These are phyloP conservation scores for Russula sp. DNA, from an alignment of 768 basidiomycete genomes.

Conservation along the genomic window DNA sequence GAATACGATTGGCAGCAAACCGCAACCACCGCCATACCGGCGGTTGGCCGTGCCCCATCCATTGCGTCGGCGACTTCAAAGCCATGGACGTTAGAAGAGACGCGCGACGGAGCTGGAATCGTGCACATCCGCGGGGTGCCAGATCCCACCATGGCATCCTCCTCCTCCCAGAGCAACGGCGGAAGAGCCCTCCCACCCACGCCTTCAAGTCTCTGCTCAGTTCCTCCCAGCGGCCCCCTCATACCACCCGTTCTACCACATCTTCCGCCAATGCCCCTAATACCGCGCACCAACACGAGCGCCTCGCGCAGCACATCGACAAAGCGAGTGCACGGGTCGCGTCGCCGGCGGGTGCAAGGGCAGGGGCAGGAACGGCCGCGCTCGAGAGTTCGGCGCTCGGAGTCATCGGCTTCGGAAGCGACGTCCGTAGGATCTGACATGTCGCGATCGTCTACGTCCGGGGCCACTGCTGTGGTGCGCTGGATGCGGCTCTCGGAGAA, in stretches of 20 bases:
- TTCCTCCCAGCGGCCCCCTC: background rate
- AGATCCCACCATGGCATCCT: background rate
- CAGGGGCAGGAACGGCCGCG: background rate
- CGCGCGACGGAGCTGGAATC: slow-evolving; percentile 39
- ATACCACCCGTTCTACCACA: slow-evolving; percentile 16
- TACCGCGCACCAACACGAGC: slow-evolving; percentile 8
- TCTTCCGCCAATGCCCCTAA: background rate
- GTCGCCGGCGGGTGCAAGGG: background rate
- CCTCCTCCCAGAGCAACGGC: background rate
- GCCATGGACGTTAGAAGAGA: slow-evolving; percentile 44
- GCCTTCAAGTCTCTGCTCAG: background rate
- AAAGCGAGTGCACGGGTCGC: slow-evolving; percentile 14
- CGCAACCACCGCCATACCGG: background rate
- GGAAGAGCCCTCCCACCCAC: background rate
- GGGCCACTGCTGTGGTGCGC: slow-evolving; percentile 4
- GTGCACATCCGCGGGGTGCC: slow-evolving; percentile 39
- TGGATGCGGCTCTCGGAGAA: slow-evolving; percentile 25
- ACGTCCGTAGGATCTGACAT: slow-evolving; percentile 30
- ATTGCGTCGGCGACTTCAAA: slow-evolving; percentile 30
- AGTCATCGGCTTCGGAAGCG: slow-evolving; percentile 19
- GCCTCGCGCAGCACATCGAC: slow-evolving; percentile 9
- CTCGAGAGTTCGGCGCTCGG: slow-evolving; percentile 3
- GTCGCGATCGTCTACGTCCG: slow-evolving; percentile 21
- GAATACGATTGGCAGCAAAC: slow-evolving; percentile 5
- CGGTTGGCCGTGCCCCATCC: slow-evolving; percentile 5